A percentile compares a stretch with the other conserved stretches of the same genome.
phyloP scores from a whole-genome alignment of 2,329 filamentous ascomycete genomes.

The Paradendryphiella salina region DNA sequence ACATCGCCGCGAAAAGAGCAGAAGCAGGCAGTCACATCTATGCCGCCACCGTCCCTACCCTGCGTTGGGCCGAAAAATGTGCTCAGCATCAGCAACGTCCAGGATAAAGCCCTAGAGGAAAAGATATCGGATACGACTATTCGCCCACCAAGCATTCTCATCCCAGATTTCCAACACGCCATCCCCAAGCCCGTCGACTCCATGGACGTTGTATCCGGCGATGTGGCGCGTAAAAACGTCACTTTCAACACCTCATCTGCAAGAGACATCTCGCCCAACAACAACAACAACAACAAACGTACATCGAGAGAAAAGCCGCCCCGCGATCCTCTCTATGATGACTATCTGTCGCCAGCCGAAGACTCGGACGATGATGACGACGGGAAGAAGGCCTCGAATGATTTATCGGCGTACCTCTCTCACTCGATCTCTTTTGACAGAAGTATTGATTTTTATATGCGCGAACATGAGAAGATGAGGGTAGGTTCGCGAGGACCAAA shows the following conservation, averaged over 20 bases:
- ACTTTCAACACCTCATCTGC: not conserved
- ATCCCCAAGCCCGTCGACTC: constrained; percentile 22
- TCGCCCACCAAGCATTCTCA: constrained; percentile 31
- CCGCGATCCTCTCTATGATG: constrained; percentile 6
- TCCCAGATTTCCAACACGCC: constrained; percentile 29
- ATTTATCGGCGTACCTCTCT: constrained; percentile 17
- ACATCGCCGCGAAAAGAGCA: constrained; percentile 2
- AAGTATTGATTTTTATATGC: constrained; percentile 7
- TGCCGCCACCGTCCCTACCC: constrained; percentile 2
- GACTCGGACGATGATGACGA: constrained; percentile 8
- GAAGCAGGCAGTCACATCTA: constrained; percentile 2
- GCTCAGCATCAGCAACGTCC: constrained; percentile 17
- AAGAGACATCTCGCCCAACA: not conserved
- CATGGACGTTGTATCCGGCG: constrained; percentile 1
- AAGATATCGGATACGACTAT: constrained; percentile 40
- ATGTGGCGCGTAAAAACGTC: not conserved
- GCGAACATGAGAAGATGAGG: constrained; percentile 5
- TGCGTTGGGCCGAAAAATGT: constrained; percentile 14
- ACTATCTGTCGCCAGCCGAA: constrained; percentile 8
- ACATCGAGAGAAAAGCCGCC: not conserved
- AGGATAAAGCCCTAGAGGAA: constrained; percentile 35
- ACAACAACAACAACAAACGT: not conserved
- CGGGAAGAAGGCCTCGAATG: constrained; percentile 2
- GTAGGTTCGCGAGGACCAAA: constrained; percentile 16
- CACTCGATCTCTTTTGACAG: constrained; percentile 22